Evolutionary conservation across 2,329 filamentous ascomycete genomes (phyloP).

Genomic region (Pyrenochaeta sp.): DNA sequence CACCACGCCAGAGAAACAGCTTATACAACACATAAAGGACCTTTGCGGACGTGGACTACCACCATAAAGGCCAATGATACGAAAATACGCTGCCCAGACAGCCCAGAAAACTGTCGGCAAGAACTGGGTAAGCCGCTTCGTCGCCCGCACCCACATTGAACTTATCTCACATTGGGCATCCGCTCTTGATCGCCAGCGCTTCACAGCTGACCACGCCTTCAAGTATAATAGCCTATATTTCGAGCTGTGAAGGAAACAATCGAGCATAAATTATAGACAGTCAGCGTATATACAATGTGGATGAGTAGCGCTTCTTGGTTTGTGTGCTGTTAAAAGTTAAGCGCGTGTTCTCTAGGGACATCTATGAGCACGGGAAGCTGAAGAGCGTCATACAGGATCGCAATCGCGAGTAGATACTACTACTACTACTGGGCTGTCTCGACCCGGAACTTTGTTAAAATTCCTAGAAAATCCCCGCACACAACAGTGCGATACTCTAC

Average conservation of each 20-base stretch:
- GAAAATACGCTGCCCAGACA: constrained; percentile 17
- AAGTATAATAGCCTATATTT: constrained; percentile 26
- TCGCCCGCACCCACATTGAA: constrained; percentile 7
- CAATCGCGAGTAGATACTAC: constrained; percentile 13
- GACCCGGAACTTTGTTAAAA: too few relatives aligned
- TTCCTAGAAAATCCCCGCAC: too few relatives aligned
- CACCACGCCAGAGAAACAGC: constrained; percentile 13
- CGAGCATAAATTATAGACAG: constrained; percentile 2
- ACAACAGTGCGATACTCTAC: too few relatives aligned
- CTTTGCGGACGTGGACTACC: constrained; percentile 15
- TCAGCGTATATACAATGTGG: constrained; percentile 11
- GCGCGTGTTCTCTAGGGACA: constrained; percentile 4
- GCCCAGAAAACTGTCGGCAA: constrained; percentile 14
- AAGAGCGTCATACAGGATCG: constrained; percentile 3
- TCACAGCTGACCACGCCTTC: constrained; percentile 22
- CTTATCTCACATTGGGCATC: constrained; percentile 22
- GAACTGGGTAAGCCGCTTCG: constrained; percentile 20
- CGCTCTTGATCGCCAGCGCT: constrained; percentile 16
- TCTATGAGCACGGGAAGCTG: not conserved
- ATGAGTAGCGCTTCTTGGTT: constrained; percentile 14
- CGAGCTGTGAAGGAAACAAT: constrained; percentile 11
- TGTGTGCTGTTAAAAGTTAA: constrained; percentile 2
- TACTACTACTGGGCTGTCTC: too few relatives aligned
- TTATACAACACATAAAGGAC: constrained; percentile 23
- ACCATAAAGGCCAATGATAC: constrained; percentile 20